Conservation (phyloP, 2,329 filamentous ascomycete species). For the Lachnellula hyalina region DNA sequence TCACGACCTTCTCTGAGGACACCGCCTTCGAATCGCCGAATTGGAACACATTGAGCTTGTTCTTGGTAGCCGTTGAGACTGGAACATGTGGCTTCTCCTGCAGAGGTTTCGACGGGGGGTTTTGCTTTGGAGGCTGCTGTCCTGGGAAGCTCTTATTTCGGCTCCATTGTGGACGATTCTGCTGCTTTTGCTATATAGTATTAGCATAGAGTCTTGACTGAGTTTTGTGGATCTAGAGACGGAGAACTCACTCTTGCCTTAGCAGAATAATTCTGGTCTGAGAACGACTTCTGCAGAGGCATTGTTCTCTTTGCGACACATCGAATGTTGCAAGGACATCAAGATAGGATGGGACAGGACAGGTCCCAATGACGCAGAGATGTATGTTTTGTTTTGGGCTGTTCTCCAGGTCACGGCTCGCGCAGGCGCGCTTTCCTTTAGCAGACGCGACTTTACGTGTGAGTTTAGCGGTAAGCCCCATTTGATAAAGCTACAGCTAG, state of each 20-base stretch:
- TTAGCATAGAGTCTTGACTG: slow-evolving; percentile 1
- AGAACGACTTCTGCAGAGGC: slow-evolving; percentile 34
- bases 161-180: slow-evolving; percentile 25
- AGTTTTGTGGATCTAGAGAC: neutral
- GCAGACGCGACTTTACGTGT: no score
- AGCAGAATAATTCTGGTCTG: slow-evolving; percentile 31
- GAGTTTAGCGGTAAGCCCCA: no score
- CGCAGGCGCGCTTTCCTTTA: no score
- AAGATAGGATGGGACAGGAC: neutral
- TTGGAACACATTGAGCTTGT: slow-evolving; percentile 53
- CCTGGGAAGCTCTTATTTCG: slow-evolving; percentile 29
- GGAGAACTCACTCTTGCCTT: slow-evolving; percentile 22
- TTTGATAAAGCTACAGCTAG: no score
- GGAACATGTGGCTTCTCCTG: slow-evolving; percentile 27
- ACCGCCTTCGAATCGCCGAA: slow-evolving; percentile 37
- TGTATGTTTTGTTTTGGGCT: neutral
- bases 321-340: neutral
- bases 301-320: slow-evolving; percentile 17
- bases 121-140: slow-evolving; percentile 12
- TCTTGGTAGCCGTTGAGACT: slow-evolving; percentile 52
- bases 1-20: slow-evolving; percentile 15
- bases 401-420: no score
- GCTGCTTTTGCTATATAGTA: slow-evolving; percentile 10
- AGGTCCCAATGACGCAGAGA: neutral
- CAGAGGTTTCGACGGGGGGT: slow-evolving; percentile 19